phyloP scores from a whole-genome alignment of 2,329 filamentous ascomycete species.

The Pseudogymnoascus sp. region DNA sequence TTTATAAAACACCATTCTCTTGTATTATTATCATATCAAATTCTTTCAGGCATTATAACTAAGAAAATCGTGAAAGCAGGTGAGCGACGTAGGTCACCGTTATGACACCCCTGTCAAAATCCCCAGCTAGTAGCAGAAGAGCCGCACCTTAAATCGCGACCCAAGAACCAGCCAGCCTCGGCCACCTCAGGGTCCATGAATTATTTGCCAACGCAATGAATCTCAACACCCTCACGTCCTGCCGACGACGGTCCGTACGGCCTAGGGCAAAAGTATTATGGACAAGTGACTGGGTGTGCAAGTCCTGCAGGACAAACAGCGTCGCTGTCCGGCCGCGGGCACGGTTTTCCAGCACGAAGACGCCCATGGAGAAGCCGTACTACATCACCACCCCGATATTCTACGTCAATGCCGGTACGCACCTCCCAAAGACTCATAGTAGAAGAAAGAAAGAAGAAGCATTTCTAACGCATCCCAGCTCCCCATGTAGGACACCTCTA shows the following conservation, averaged over 20 bases:
- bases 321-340: not conserved
- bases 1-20: not conserved
- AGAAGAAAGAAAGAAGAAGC: not conserved
- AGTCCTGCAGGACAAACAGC: slow-evolving; percentile 18
- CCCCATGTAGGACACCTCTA: slow-evolving; percentile 95
- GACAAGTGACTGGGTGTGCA: slow-evolving; percentile 22
- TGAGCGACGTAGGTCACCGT: not conserved
- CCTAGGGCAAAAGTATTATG: slow-evolving; percentile 10
- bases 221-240: slow-evolving; percentile 17
- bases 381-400: slow-evolving; percentile 97
- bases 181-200: slow-evolving; percentile 3
- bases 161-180: not conserved
- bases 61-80: not conserved
- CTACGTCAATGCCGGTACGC: slow-evolving; percentile 87
- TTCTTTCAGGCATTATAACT: not conserved
- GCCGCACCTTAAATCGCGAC: slow-evolving; percentile 9
- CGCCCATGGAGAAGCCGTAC: slow-evolving; percentile 63
- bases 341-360: slow-evolving; percentile 19
- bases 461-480: slow-evolving; percentile 41
- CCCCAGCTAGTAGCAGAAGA: not conserved
- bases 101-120: not conserved
- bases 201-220: slow-evolving; percentile 17
- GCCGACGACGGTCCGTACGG: slow-evolving; percentile 17
- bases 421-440: not conserved
- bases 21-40: not conserved